phyloP scores from a whole-genome alignment of 2,329 filamentous ascomycete species.

The Escovopsis weberi region DNA sequence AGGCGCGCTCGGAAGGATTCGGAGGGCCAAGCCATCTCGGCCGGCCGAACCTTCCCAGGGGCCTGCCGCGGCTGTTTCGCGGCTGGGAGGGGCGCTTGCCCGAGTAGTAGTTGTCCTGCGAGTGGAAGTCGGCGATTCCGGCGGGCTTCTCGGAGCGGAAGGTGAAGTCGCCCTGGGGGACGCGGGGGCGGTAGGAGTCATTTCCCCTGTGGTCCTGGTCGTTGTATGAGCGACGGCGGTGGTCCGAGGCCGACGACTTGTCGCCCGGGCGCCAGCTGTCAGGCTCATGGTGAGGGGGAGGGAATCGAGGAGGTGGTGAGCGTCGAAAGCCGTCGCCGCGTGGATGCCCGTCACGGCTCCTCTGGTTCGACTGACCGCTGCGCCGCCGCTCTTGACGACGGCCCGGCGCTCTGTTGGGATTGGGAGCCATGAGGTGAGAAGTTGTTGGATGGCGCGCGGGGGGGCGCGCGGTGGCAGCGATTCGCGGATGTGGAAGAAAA shows the following conservation, averaged over 20 bases:
- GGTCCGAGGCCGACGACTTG: slow-evolving; percentile 8
- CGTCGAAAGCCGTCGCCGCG: slow-evolving; percentile 3
- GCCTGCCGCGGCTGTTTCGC: slow-evolving; percentile 13
- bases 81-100: slow-evolving; percentile 8
- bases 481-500: neutral
- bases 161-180: slow-evolving; percentile 37
- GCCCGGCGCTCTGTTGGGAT: slow-evolving; percentile 2
- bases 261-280: slow-evolving; percentile 18
- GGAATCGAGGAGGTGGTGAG: slow-evolving; percentile 4
- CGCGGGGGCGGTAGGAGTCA: slow-evolving; percentile 17
- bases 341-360: slow-evolving; percentile 1
- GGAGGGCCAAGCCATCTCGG: slow-evolving; percentile 22
- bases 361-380: slow-evolving; percentile 6
- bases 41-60: slow-evolving; percentile 14
- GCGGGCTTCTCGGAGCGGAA: slow-evolving; percentile 39
- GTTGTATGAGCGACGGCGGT: slow-evolving; percentile 9
- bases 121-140: slow-evolving; percentile 25
- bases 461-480: neutral
- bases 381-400: slow-evolving; percentile 5
- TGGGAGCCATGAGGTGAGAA: neutral
- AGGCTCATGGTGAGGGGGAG: slow-evolving; percentile 8
- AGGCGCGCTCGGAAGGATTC: slow-evolving; percentile 32
- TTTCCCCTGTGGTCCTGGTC: slow-evolving; percentile 9
- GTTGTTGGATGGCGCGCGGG: neutral
- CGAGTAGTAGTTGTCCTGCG: slow-evolving; percentile 8